phyloP scores from a whole-genome alignment of 208 protist genomes.

The Trichomonas tenax region DNA sequence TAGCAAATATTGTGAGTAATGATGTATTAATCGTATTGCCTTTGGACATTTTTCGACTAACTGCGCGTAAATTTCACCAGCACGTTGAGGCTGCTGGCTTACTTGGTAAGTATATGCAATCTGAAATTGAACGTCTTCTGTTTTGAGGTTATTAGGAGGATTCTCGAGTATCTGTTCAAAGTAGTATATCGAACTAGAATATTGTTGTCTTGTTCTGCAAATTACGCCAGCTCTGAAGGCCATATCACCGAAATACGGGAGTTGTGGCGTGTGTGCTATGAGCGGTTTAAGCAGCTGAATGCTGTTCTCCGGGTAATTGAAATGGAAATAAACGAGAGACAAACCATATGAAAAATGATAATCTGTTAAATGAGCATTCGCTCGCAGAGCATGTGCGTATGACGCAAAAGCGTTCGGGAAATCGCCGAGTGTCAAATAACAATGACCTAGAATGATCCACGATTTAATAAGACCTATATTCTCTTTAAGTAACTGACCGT shows the following conservation, averaged over 20 bases:
- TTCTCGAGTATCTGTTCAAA: neutral
- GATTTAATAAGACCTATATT: neutral
- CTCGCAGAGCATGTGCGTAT: neutral
- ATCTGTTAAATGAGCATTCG: neutral
- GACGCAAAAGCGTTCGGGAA: neutral
- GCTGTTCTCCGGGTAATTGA: neutral
- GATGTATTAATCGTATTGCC: neutral
- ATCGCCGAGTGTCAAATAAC: neutral
- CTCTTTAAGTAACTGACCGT: neutral
- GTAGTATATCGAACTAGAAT: neutral
- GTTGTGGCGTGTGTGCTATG: neutral
- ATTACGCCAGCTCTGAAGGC: neutral
- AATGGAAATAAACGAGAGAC: neutral
- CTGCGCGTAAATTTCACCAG: neutral
- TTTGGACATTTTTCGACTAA: neutral
- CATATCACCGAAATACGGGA: neutral
- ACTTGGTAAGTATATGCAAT: constrained; percentile 12
- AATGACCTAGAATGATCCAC: neutral
- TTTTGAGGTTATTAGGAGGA: neutral
- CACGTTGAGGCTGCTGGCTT: neutral
- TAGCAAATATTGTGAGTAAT: neutral
- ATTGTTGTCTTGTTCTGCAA: neutral
- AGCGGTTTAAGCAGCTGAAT: neutral
- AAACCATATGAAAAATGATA: neutral
- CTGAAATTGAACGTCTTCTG: neutral